Evolutionary conservation across 306 rosid species (phyloP), one percentile per base, ranked within the genome.

Genomic region (Cicer chorassanicum): DNA sequence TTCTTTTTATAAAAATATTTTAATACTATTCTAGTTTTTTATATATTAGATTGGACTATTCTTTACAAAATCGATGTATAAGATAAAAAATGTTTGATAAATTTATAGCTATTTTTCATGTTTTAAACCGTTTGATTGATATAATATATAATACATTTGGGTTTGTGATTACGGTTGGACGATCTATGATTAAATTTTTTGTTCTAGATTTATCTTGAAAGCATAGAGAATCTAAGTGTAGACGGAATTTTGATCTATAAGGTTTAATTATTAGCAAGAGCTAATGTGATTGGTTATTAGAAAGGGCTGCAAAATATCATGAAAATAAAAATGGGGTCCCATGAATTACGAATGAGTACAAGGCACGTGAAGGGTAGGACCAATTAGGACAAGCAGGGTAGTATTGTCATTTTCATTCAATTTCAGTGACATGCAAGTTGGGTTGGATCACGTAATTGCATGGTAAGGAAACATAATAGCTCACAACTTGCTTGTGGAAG

Each of bases 281-380:
- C 39, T 36, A 61, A 59, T 39, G 65, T 15, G 11, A 16, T 21
- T 61, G 44, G 41, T 51, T 72, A 64, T 9, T 36, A 19, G 1
- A 16, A 16, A 54, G 10, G 55, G 50, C 50, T 42, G 76, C 81
- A 75, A 83, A 79, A 83, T 64, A 70, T 74, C 41, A 65, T 19
- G 50, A 19, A 43, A 3, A 74, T 7, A 39, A 24, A 59, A 36
- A 72, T 29, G 76, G 74, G 66, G 54, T 21, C 64, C 71, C 4
- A 7, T 10, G 6, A 76, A 77, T 80, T 40, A 81, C 49, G 67
- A 73, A 56, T 42, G 11, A 7, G 68, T 76, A 62, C 62, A 48
- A 8, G 50, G 40, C 83, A 84, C 81, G 83, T 84, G 87, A 84
- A 80, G 64, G 59, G 85, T 77, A 16, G 87, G 82, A 50, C 85